Percentiles rank a stretch among this genome's conserved stretches.
Conservation (phyloP, 176 grass and related monocot genomes). For the Oropetium thomaeum region DNA sequence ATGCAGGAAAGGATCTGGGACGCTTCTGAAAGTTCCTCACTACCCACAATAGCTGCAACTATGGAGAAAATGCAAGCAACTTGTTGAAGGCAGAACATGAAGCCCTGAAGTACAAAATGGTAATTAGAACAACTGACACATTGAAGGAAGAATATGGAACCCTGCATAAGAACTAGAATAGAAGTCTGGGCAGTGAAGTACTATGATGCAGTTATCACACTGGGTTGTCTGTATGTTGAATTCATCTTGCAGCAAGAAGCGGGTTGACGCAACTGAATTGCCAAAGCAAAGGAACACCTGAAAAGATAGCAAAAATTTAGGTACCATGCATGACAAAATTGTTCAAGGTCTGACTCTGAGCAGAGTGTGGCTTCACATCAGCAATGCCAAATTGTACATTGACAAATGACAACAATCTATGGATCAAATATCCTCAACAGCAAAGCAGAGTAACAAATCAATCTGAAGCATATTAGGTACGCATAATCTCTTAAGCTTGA, state of each 20-base stretch:
- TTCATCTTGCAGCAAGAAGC: constrained; percentile 98
- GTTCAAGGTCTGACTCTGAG: not conserved
- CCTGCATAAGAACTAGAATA: constrained; percentile 30
- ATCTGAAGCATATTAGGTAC: not conserved
- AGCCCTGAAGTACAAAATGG: constrained; percentile 58
- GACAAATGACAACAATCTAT: not conserved
- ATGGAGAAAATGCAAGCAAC: constrained; percentile 94
- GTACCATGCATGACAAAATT: not conserved
- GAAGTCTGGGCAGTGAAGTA: constrained; percentile 23
- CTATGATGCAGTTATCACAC: constrained; percentile 99
- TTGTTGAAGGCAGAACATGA: constrained; percentile 96
- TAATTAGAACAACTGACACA: not conserved
- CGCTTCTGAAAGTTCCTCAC: constrained; percentile 72
- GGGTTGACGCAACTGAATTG: constrained; percentile 85
- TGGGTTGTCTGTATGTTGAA: constrained; percentile 99
- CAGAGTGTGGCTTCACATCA: not conserved
- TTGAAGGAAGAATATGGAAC: constrained; percentile 68
- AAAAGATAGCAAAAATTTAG: constrained; percentile 21
- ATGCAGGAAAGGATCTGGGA: constrained; percentile 86
- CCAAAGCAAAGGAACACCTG: constrained; percentile 94
- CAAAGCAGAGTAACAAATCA: not conserved
- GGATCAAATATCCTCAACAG: not conserved
- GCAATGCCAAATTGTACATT: not conserved
- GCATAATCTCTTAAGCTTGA: not conserved
- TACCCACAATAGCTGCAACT: constrained; percentile 84